Base-by-base conservation (phyloP, 441 rosid genomes). In the Macaranga tanarius region DNA sequence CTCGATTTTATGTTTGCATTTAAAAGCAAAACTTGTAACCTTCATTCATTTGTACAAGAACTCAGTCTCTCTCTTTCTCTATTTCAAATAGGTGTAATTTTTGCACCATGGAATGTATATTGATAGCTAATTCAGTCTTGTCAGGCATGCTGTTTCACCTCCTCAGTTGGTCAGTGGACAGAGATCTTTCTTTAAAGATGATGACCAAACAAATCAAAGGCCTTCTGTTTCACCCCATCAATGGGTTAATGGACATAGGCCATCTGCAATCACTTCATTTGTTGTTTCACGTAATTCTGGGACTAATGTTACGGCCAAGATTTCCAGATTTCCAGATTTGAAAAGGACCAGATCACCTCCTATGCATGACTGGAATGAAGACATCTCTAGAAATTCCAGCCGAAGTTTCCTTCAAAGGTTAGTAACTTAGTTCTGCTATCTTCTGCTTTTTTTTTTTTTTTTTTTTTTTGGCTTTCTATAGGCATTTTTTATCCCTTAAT, bases 261-360 rank as follows among this genome's bases (percentile, higher is more conserved):
- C 89, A 72, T 79, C 89, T 81, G 75, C 83, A 59, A 74, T 74
- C 56, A 67, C 85, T 62, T 85, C 96, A 79, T 84, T 86, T 77
- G 77, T 73, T 83, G 90, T 85, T 78, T 83, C 92, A 50, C 86
- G 82, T 70, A 82, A 76, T 76, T 76, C 84, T 67, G 97, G 88
- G 75, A 81, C 80, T 71, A 85, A 80, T 76, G 70, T 81, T 70
- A 81, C 85, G 50, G 93, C 91, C 67, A 87, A 81, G 79, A 72
- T 87, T 80, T 82, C 82, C 67, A 86, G 83, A 82, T 77, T 72
- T 64, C 95, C 84, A 68, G 95, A 91, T 51, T 80, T 81, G 64
- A 86, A 80, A 82, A 84, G 89, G 74, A 82, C 76, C 77, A 86
- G 84, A 81, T 85, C 83, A 38, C 84, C 88, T 73, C 76, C 88